Percentiles rank a stretch among this genome's conserved stretches.
phyloP scores from a whole-genome alignment of 208 protist genomes.

The Zelonia costaricensis region DNA sequence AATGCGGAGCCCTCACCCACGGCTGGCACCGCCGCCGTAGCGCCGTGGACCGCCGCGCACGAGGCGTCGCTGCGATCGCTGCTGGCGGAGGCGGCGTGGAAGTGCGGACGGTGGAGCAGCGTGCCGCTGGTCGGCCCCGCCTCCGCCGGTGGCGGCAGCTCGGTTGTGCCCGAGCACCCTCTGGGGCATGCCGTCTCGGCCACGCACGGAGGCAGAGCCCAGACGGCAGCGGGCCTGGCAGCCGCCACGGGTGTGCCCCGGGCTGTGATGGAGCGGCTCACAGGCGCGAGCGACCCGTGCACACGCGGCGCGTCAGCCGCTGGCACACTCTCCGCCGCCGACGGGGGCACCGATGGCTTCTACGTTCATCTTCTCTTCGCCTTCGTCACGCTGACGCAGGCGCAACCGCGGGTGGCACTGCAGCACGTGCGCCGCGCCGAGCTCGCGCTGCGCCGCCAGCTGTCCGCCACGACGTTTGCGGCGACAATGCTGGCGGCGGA shows the following conservation, averaged over 20 bases:
- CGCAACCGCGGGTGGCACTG: conserved; percentile 13
- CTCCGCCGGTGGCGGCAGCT: too few species aligned
- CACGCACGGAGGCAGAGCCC: too few species aligned
- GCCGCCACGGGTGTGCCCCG: too few species aligned
- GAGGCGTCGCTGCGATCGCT: conserved; percentile 28
- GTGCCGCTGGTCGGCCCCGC: too few species aligned
- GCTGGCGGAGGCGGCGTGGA: conserved; percentile 55
- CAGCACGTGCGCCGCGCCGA: conserved; percentile 28
- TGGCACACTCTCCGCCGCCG: background rate
- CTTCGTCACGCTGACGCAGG: conserved; percentile 21
- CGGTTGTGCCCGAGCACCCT: too few species aligned
- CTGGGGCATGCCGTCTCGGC: too few species aligned
- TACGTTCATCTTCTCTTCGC: conserved; percentile 28
- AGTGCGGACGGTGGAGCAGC: conserved; percentile 37
- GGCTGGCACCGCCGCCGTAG: background rate
- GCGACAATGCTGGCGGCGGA: conserved; percentile 42
- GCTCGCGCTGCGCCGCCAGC: conserved; percentile 23
- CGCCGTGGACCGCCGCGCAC: conserved; percentile 9
- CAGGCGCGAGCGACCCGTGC: too few species aligned
- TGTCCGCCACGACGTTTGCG: conserved; percentile 44
- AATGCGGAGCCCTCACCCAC: too few species aligned
- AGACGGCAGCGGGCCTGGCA: too few species aligned
- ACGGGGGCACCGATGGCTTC: conserved; percentile 4
- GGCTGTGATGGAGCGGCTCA: too few species aligned
- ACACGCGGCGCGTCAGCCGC: too few species aligned